These are phyloP conservation scores for Hypoxylon crocopeplum DNA, from an alignment of 495 filamentous ascomycete genomes.

Conservation along the genomic window DNA sequence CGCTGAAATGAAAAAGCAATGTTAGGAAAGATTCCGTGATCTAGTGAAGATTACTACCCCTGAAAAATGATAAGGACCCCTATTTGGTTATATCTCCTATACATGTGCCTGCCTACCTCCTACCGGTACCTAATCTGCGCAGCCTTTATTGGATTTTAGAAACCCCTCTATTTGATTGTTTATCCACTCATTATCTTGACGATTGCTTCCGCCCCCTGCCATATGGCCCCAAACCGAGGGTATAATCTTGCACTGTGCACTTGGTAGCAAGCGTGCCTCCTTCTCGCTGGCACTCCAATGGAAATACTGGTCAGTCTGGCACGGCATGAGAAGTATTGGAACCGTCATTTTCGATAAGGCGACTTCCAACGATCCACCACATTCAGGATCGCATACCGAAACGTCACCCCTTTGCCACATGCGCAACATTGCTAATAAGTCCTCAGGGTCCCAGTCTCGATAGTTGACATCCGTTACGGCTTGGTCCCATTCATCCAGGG, in stretches of 20 bases:
- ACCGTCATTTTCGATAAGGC: slow-evolving; percentile 49
- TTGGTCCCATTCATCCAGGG: slow-evolving; percentile 46
- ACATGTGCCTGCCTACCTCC: not conserved
- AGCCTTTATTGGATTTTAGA: no score
- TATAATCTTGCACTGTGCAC: slow-evolving; percentile 48
- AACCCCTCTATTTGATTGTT: slow-evolving; percentile 38
- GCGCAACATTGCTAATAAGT: slow-evolving; percentile 47
- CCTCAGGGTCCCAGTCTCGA: slow-evolving; percentile 51
- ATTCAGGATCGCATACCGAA: slow-evolving; percentile 32
- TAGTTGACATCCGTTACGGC: slow-evolving; percentile 37
- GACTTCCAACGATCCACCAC: slow-evolving; percentile 44
- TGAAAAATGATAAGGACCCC: not conserved
- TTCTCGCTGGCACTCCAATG: slow-evolving; percentile 49
- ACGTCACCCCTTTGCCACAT: slow-evolving; percentile 59
- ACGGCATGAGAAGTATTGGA: slow-evolving; percentile 53
- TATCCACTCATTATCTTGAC: slow-evolving; percentile 50
- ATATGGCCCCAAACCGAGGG: slow-evolving; percentile 57
- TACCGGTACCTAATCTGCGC: no score
- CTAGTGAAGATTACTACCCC: not conserved
- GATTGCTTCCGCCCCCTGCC: slow-evolving; percentile 50
- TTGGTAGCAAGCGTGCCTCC: slow-evolving; percentile 49
- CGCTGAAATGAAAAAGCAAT: not conserved
- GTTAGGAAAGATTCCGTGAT: not conserved
- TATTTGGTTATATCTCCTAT: not conserved
- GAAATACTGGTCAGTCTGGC: slow-evolving; percentile 56